Evolutionary conservation across 306 rosid species (phyloP), one percentile per base, ranked within the genome.

Genomic region (Medicago ruthenica): DNA sequence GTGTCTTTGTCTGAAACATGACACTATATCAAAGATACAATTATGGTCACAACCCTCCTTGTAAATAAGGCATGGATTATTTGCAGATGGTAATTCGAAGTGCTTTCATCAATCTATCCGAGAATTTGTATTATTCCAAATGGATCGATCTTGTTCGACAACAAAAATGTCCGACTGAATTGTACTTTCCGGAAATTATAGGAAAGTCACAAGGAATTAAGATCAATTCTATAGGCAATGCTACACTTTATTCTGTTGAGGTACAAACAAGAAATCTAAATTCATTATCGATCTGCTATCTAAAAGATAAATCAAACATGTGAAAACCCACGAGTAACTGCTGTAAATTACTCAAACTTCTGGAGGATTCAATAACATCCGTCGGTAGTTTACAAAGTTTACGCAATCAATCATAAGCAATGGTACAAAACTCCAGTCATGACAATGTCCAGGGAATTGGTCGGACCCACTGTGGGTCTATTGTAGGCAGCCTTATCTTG

Each of bases 51-150:
- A 34, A 34, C 53, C 53, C 24, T 22, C 4, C 31, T 57, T 21
- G 36, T 10, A 21, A 57, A 57, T 55, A 55, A 57, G 36, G n/a
- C 62, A 57, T 20, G 34, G 62, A 57, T 57, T 57, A 57, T 57
- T 57, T 21, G 36, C 14, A 15, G 62, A 57, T 57, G 62, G n/a
- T 20, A 21, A 57, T 57, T 4, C 2, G 6, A 21, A 10, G 12
- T 20, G 62, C 8, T 57, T 11, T 10, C n/a, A 20, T 9, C 62
- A 20, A 1, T 57, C 34, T 57, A 10, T 12, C 34, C 10, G 3
- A 48, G 9, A 57, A 34, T 20, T 20, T 57, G 31, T 57, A 57
- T 4, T 10, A 3, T 57, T 57, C 34, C 34, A 10, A 57, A 57
- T 4, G 0, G 14, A 57, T 21, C 27, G 14, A 57, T 21, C 60